Evolutionary conservation across 2,329 filamentous ascomycete genomes (phyloP).

Genomic region (Ophiosphaerella herpotricha): DNA sequence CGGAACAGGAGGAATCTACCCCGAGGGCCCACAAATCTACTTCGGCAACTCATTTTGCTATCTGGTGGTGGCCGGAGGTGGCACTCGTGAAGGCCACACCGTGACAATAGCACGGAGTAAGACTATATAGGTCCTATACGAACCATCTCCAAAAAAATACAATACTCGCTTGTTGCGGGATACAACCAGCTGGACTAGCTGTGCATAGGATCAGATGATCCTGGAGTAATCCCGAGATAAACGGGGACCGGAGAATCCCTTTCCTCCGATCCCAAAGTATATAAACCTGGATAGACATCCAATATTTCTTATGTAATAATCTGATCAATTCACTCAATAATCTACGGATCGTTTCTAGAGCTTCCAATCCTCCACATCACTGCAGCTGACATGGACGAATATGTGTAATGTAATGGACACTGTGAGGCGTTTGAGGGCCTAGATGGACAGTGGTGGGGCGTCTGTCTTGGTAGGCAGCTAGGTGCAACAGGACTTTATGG

Average conservation of each 20-base stretch:
- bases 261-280: too few species aligned
- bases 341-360: too few species aligned
- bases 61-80: constrained; percentile 41
- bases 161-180: too few species aligned
- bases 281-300: too few species aligned
- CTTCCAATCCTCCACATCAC: too few species aligned
- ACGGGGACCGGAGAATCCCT: too few species aligned
- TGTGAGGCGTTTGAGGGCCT: constrained; percentile 17
- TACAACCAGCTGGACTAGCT: too few species aligned
- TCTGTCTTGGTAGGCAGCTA: constrained; percentile 15
- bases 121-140: constrained; percentile 15
- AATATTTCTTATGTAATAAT: too few species aligned
- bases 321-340: too few species aligned
- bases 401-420: constrained; percentile 19
- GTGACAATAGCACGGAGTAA: constrained; percentile 17
- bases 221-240: too few species aligned
- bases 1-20: constrained; percentile 33
- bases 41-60: constrained; percentile 40
- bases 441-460: constrained; percentile 17
- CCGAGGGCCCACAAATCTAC: constrained; percentile 45
- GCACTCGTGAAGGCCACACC: constrained; percentile 14
- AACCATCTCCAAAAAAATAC: constrained; percentile 13
- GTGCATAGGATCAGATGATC: too few species aligned
- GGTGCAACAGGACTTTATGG: constrained; percentile 5
- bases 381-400: constrained; percentile 13